Percentiles rank a stretch among this genome's conserved stretches.
Evolutionary conservation across 306 rosid species (phyloP).

Genomic region (Dalbergia cultrata): DNA sequence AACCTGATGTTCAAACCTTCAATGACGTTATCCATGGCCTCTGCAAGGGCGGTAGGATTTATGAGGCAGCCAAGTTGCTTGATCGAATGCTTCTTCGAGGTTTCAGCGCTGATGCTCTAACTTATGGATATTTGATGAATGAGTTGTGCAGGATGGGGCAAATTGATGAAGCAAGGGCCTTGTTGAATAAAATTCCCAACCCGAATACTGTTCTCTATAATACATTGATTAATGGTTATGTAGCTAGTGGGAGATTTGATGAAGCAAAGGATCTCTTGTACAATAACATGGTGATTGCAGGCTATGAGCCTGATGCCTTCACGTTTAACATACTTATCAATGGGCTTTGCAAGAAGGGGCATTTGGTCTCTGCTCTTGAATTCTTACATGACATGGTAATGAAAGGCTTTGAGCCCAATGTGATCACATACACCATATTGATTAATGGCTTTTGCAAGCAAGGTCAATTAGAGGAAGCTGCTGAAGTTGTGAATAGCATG

Average conservation of each 20-base stretch:
- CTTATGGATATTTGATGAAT: slow-evolving; percentile 82
- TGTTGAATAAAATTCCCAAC: slow-evolving; percentile 67
- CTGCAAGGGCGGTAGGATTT: slow-evolving; percentile 65
- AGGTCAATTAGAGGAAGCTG: slow-evolving; percentile 71
- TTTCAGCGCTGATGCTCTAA: slow-evolving; percentile 68
- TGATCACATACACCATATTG: slow-evolving; percentile 81
- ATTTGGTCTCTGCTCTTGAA: slow-evolving; percentile 69
- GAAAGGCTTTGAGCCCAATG: slow-evolving; percentile 78
- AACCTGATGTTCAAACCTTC: slow-evolving; percentile 91
- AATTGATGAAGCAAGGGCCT: slow-evolving; percentile 80
- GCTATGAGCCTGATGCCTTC: slow-evolving; percentile 76
- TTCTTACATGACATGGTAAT: slow-evolving; percentile 68
- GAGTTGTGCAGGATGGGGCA: slow-evolving; percentile 75
- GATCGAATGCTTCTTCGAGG: slow-evolving; percentile 85
- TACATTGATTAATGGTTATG: slow-evolving; percentile 86
- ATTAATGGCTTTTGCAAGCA: slow-evolving; percentile 80
- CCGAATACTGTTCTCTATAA: slow-evolving; percentile 71
- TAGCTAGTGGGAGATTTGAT: slow-evolving; percentile 67
- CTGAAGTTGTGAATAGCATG: slow-evolving; percentile 73
- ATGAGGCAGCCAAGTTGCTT: slow-evolving; percentile 82
- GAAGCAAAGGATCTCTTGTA: slow-evolving; percentile 73
- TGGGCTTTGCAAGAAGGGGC: slow-evolving; percentile 85
- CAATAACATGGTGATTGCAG: slow-evolving; percentile 60
- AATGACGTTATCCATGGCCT: slow-evolving; percentile 84
- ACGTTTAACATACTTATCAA: slow-evolving; percentile 81